Conservation (phyloP, 805 yeast genomes). For the Wickerhamiella azymoides region DNA sequence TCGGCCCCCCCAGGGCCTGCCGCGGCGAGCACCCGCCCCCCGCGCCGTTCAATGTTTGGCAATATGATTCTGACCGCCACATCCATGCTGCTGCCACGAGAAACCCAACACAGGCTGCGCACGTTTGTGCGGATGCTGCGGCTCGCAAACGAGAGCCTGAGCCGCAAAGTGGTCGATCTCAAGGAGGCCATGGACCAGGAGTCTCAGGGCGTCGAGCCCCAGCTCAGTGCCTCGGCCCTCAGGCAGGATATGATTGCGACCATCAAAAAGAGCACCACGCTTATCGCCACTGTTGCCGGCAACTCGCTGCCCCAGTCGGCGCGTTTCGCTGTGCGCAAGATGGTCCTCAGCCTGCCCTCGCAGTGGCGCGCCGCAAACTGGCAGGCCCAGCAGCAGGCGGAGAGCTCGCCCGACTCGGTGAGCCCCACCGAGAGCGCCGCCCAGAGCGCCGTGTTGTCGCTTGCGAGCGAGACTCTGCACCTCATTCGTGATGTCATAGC, state of each 20-base stretch:
- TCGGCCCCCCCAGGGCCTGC: not conserved
- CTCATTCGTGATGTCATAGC: conserved; percentile 72
- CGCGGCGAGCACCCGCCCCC: no score
- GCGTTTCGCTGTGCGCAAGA: conserved; percentile 65
- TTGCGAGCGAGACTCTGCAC: conserved; percentile 81
- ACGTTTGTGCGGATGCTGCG: conserved; percentile 14
- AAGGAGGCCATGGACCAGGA: conserved; percentile 18
- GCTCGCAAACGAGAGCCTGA: conserved; percentile 17
- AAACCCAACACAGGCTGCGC: conserved; percentile 15
- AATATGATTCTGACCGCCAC: conserved; percentile 24
- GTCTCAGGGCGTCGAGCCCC: conserved; percentile 16
- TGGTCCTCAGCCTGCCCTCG: conserved; percentile 59
- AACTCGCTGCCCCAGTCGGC: conserved; percentile 64
- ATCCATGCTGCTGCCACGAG: conserved; percentile 30
- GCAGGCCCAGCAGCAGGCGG: conserved; percentile 21
- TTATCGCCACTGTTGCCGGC: conserved; percentile 76
- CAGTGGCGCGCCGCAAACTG: conserved; percentile 39
- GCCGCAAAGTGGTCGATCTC: conserved; percentile 16
- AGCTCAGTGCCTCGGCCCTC: conserved; percentile 28
- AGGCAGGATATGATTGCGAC: conserved; percentile 78
- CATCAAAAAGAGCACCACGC: conserved; percentile 72
- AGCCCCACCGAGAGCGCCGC: conserved; percentile 10
- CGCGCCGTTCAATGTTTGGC: conserved; percentile 7
- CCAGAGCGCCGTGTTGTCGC: conserved; percentile 59
- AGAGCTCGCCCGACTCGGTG: no score